Conservation (phyloP, 2,329 filamentous ascomycete species). For the Pyrenophora seminiperda region DNA sequence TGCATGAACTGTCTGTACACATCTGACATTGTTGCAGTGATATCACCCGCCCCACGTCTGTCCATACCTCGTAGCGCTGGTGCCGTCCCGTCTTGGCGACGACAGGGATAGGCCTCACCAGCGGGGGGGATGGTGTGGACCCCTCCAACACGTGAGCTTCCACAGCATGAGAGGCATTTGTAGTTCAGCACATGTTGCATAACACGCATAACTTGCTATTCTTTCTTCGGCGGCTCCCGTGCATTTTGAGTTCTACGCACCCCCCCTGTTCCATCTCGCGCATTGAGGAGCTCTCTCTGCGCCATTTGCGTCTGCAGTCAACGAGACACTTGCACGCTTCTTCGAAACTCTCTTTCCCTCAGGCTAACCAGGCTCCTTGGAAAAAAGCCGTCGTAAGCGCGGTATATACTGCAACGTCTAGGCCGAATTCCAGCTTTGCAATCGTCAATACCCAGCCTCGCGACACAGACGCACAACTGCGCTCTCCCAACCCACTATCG, state of each 20-base stretch:
- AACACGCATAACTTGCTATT: background rate
- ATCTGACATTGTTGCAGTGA: too few relatives aligned
- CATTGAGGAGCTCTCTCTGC: conserved; percentile 9
- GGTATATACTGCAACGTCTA: background rate
- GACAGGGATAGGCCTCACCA: conserved; percentile 5
- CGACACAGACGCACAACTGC: conserved; percentile 14
- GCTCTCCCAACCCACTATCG: conserved; percentile 1
- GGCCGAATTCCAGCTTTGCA: background rate
- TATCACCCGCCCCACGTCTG: too few relatives aligned
- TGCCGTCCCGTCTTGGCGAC: conserved; percentile 4
- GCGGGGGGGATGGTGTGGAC: conserved; percentile 16
- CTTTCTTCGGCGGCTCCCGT: too few relatives aligned
- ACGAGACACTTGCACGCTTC: conserved; percentile 1
- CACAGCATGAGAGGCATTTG: background rate
- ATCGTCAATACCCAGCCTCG: conserved; percentile 11
- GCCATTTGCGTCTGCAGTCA: conserved; percentile 2
- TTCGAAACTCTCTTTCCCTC: background rate
- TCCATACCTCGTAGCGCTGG: too few relatives aligned
- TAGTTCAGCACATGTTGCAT: background rate
- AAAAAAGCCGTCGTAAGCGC: background rate
- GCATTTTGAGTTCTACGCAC: background rate
- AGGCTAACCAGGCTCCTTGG: background rate
- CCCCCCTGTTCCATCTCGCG: conserved; percentile 1
- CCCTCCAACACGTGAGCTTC: conserved; percentile 5
- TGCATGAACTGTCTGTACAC: too few relatives aligned